These are phyloP conservation scores for Aspergillus spinulosporus DNA, from an alignment of 2,329 filamentous ascomycete genomes.

Conservation along the genomic window DNA sequence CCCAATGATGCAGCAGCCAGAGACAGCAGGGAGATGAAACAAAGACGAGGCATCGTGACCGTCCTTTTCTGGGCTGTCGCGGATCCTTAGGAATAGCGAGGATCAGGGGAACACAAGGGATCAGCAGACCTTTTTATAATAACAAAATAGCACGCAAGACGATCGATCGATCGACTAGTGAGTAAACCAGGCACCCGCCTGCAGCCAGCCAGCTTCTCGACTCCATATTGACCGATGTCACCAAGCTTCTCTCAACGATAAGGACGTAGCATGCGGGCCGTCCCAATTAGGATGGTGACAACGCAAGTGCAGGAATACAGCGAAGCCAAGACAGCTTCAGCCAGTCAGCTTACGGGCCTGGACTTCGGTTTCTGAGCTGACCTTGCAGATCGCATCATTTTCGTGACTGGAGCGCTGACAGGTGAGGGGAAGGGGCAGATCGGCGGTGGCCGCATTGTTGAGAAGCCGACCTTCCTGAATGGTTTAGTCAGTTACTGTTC, in stretches of 20 bases:
- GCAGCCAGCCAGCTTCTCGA: neutral
- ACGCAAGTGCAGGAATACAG: conserved; percentile 2
- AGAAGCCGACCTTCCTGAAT: conserved; percentile 7
- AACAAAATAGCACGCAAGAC: neutral
- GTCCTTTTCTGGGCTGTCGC: neutral
- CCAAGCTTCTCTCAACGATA: neutral
- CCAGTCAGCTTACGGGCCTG: conserved; percentile 5
- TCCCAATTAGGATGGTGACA: conserved; percentile 6
- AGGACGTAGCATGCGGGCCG: conserved; percentile 9
- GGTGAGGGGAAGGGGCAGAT: conserved; percentile 7
- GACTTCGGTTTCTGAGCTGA: conserved; percentile 2
- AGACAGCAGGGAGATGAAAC: conserved; percentile 25
- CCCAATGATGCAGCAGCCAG: conserved; percentile 22
- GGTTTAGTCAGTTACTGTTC: neutral
- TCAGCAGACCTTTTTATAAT: conserved; percentile 10
- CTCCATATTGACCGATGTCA: neutral
- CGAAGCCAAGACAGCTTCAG: neutral
- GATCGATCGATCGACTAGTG: neutral
- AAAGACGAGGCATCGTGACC: conserved; percentile 24
- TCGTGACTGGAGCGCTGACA: neutral
- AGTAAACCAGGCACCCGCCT: neutral
- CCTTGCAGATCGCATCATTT: conserved; percentile 15
- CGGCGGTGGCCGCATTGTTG: conserved; percentile 5
- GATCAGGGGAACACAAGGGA: neutral
- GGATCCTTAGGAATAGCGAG: neutral